phyloP scores from a whole-genome alignment of 2,329 filamentous ascomycete genomes.

The Penicillium hesseltinei region DNA sequence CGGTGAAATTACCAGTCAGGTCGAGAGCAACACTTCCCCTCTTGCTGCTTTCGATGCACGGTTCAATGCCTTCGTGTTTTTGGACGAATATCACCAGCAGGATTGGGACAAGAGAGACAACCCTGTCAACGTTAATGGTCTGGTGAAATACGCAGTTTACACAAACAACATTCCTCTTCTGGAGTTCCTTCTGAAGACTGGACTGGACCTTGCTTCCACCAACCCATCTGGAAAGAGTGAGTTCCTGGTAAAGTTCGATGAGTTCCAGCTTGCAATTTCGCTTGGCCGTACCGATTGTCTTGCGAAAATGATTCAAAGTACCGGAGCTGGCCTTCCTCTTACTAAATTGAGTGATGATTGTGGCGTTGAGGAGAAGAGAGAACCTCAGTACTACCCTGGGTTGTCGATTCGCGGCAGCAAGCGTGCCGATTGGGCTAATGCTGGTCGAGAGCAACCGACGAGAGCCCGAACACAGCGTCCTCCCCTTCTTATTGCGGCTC shows the following conservation, averaged over 20 bases:
- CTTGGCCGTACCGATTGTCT: conserved; percentile 37
- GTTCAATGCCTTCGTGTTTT: conserved; percentile 33
- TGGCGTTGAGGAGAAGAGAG: conserved; percentile 62
- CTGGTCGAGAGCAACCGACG: conserved; percentile 45
- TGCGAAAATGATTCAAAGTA: conserved; percentile 62
- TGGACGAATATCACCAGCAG: not conserved
- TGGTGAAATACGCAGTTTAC: conserved; percentile 49
- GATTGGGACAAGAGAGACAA: not conserved
- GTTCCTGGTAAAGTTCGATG: conserved; percentile 11
- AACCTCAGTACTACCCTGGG: conserved; percentile 73
- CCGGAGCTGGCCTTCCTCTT: conserved; percentile 68
- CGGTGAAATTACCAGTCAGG: conserved; percentile 65
- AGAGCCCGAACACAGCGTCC: conserved; percentile 11
- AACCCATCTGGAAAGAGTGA: conserved; percentile 5
- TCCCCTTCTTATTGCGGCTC: conserved; percentile 35
- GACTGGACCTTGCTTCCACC: conserved; percentile 22
- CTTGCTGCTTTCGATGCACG: conserved; percentile 49
- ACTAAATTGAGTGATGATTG: conserved; percentile 64
- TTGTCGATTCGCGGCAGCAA: conserved; percentile 74
- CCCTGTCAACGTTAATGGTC: not conserved
- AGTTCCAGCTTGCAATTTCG: conserved; percentile 45
- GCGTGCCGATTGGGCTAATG: conserved; percentile 69
- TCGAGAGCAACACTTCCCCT: conserved; percentile 63
- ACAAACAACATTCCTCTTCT: conserved; percentile 56
- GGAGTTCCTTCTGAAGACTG: conserved; percentile 58